Conservation (phyloP, 2,329 filamentous ascomycete genomes). For the Pseudogymnoascus sp. region DNA sequence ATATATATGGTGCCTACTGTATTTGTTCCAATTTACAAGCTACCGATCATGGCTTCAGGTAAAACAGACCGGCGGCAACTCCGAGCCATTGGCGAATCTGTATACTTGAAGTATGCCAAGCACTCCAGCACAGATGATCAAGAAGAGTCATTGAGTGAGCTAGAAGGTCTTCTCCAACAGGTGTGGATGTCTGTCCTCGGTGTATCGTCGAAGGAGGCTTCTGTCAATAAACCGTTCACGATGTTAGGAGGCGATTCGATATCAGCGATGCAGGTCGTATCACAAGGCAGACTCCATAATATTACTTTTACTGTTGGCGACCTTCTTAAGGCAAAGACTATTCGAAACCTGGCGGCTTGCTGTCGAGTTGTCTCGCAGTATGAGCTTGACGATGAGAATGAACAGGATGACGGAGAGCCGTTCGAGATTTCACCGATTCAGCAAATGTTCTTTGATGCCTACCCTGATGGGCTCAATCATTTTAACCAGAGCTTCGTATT, state of each 20-base stretch:
- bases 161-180: background rate
- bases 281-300: slow-evolving; percentile 12
- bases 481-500: slow-evolving; percentile 26
- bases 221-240: slow-evolving; percentile 13
- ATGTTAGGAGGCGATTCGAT: slow-evolving; percentile 19
- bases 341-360: slow-evolving; percentile 9
- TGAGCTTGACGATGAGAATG: background rate
- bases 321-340: slow-evolving; percentile 18
- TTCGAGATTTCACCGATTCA: slow-evolving; percentile 25
- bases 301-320: slow-evolving; percentile 17
- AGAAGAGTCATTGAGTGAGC: background rate
- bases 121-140: slow-evolving; percentile 15
- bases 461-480: slow-evolving; percentile 15
- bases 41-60: slow-evolving; percentile 15
- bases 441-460: slow-evolving; percentile 20
- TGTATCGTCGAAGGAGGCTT: background rate
- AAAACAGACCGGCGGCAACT: slow-evolving; percentile 14
- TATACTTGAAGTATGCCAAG: background rate
- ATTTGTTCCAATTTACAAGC: background rate
- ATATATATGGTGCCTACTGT: slow-evolving; percentile 18
- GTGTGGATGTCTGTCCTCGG: background rate
- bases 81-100: background rate
- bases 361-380: background rate
- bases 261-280: slow-evolving; percentile 19
- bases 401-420: slow-evolving; percentile 8